Conservation (phyloP, 2,329 filamentous ascomycete species). For the Pseudogymnoascus destructans region DNA sequence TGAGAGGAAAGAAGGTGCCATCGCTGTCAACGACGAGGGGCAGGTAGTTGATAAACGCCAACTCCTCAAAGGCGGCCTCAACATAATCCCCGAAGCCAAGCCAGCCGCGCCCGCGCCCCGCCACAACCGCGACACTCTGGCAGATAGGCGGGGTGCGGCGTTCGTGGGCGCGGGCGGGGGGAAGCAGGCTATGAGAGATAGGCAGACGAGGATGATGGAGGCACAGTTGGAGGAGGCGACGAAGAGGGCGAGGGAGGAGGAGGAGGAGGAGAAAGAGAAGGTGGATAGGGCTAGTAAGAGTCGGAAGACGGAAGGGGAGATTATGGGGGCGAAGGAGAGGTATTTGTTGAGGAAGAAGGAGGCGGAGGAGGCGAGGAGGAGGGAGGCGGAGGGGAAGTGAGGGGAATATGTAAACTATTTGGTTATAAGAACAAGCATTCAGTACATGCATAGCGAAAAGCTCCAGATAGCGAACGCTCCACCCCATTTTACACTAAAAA, state of each 20-base stretch:
- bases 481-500: too few species aligned
- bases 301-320: conserved; percentile 63
- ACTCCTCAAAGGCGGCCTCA: conserved; percentile 61
- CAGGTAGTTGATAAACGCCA: conserved; percentile 77
- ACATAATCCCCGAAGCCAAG: conserved; percentile 53
- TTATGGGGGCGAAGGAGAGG: conserved; percentile 65
- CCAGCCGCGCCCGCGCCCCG: conserved; percentile 25
- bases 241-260: conserved; percentile 59
- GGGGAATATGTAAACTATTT: neutral
- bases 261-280: conserved; percentile 48
- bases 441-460: too few species aligned
- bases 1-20: conserved; percentile 40
- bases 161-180: conserved; percentile 35
- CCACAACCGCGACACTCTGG: neutral
- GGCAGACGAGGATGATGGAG: conserved; percentile 68
- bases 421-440: neutral
- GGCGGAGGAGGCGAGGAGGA: conserved; percentile 54
- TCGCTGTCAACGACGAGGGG: conserved; percentile 69
- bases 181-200: conserved; percentile 56
- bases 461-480: too few species aligned
- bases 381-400: conserved; percentile 25
- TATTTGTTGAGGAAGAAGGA: conserved; percentile 67
- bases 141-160: conserved; percentile 16
- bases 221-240: conserved; percentile 60
- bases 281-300: conserved; percentile 58